phyloP scores from a whole-genome alignment of 2,329 filamentous ascomycete species.

The Sclerotinia spermophila region DNA sequence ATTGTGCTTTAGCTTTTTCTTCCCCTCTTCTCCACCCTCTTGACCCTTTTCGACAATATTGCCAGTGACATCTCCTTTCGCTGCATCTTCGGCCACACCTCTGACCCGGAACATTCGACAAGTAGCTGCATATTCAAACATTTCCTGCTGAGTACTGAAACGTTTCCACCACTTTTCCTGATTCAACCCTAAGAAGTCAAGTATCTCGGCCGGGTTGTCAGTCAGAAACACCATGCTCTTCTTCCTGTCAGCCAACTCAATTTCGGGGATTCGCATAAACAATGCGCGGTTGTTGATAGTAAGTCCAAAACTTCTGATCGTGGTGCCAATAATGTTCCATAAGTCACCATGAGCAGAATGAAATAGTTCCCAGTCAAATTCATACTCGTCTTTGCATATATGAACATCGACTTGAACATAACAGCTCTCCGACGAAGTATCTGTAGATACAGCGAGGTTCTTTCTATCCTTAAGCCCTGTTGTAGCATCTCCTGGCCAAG shows the following conservation, averaged over 20 bases:
- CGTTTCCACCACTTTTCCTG: conserved; percentile 47
- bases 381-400: conserved; percentile 43
- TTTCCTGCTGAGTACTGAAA: conserved; percentile 51
- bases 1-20: conserved; percentile 46
- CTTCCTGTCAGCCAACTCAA: conserved; percentile 57
- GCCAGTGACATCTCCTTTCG: conserved; percentile 19
- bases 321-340: conserved; percentile 62
- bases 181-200: conserved; percentile 62
- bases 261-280: conserved; percentile 62
- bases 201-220: conserved; percentile 49
- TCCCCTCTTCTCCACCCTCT: conserved; percentile 36
- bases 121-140: conserved; percentile 59
- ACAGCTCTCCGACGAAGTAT: conserved; percentile 18
- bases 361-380: conserved; percentile 62
- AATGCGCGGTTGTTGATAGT: conserved; percentile 61
- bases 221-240: conserved; percentile 57
- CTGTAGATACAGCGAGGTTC: background rate
- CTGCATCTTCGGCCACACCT: conserved; percentile 34
- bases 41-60: conserved; percentile 21
- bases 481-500: conserved; percentile 43
- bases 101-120: conserved; percentile 56
- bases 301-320: conserved; percentile 62
- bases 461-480: background rate
- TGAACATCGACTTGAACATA: conserved; percentile 69
- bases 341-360: conserved; percentile 69